Evolutionary conservation across 2,329 filamentous ascomycete species (phyloP).

Genomic region (Alternaria arbusti): DNA sequence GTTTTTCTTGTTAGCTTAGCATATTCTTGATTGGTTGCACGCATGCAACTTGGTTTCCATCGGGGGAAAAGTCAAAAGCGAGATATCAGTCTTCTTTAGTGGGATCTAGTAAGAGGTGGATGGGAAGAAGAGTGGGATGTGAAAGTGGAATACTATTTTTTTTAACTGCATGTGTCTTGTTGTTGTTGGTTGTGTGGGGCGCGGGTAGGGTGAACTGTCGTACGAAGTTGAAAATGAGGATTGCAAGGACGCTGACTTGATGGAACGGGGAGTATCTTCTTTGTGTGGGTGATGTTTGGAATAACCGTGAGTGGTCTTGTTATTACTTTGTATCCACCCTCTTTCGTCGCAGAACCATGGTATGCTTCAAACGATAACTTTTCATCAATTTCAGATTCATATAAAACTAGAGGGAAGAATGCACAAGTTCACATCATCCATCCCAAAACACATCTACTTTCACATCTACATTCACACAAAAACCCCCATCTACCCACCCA

Average conservation of each 20-base stretch:
- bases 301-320: rapidly evolving
- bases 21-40: neutral
- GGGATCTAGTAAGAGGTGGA: neutral
- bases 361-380: neutral
- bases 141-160: neutral
- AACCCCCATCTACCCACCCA: too few relatives aligned
- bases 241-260: neutral
- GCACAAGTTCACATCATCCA: rapidly evolving
- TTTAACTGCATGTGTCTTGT: neutral
- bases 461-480: neutral
- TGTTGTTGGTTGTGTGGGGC: neutral
- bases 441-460: neutral
- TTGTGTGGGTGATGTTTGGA: neutral
- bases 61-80: conserved; percentile 11
- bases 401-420: neutral
- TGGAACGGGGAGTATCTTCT: neutral
- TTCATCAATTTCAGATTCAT: neutral
- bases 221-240: neutral
- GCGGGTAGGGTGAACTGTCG: neutral
- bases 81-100: conserved; percentile 6
- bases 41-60: neutral
- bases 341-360: neutral
- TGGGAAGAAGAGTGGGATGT: neutral
- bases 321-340: neutral
- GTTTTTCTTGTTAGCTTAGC: conserved; percentile 13